A percentile compares a stretch with the other conserved stretches of the same genome.
These are phyloP conservation scores for Zymoseptoria pseudotritici DNA, from an alignment of 2,329 filamentous ascomycete genomes.

Conservation along the genomic window DNA sequence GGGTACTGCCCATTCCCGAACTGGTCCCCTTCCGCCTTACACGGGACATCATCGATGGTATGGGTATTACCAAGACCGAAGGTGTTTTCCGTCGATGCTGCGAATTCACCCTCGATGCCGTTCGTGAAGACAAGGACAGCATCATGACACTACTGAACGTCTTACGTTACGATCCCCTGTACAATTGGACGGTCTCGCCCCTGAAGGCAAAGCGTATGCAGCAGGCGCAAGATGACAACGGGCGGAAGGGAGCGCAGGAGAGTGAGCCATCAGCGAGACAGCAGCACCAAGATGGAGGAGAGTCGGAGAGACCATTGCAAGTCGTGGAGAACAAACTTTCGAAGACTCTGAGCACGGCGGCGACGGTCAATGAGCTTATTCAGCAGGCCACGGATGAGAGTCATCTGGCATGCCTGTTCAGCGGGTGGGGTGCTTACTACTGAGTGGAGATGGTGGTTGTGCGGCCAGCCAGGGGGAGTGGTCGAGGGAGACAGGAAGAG, in stretches of 20 bases:
- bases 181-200: conserved; percentile 85
- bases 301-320: conserved; percentile 84
- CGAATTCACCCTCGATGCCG: conserved; percentile 89
- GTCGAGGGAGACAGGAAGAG: too few species aligned
- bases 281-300: conserved; percentile 54
- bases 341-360: conserved; percentile 87
- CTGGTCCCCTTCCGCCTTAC: conserved; percentile 93
- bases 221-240: conserved; percentile 50
- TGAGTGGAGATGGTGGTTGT: conserved; percentile 2
- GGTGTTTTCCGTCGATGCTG: conserved; percentile 96
- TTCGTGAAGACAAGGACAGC: conserved; percentile 89
- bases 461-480: neutral
- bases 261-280: conserved; percentile 33
- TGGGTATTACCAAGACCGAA: conserved; percentile 92
- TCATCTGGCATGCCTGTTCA: conserved; percentile 83
- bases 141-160: conserved; percentile 99
- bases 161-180: conserved; percentile 92
- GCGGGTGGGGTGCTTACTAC: conserved; percentile 28
- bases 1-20: conserved; percentile 90
- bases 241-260: conserved; percentile 31
- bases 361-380: conserved; percentile 94
- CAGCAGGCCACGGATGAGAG: conserved; percentile 90
- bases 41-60: conserved; percentile 89
- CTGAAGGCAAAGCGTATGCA: conserved; percentile 60
- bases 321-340: conserved; percentile 94